Base-by-base conservation (phyloP, 2,329 filamentous ascomycete species). In the Neophaeococcomyces aloes region DNA sequence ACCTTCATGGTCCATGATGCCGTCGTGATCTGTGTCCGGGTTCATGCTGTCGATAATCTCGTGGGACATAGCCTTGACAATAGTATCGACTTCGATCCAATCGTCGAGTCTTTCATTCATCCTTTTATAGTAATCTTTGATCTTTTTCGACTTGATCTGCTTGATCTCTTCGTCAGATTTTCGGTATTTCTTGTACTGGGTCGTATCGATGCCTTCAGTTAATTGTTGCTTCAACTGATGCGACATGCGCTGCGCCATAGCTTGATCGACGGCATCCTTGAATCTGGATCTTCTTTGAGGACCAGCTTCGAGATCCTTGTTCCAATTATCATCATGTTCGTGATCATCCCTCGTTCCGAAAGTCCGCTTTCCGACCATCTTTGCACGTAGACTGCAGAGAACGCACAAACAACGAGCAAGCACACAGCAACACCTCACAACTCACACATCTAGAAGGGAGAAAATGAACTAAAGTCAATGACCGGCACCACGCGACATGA, bases 31-130 rank as follows among this genome's bases (percentile, higher is more conserved):
- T 1, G 69, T 62, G 42, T 78, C 75, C 1, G 75, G 75, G 47
- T 74, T 66, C 67, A 78, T 76, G 32, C 67, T 72, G 46, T 78
- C 75, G n/a, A 78, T 62, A 6, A 78, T 69, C 52, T 78, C 72
- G 53, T 76, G 74, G 8, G 74, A 70, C 30, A 78, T 64, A 18
- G 68, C 66, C 48, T 67, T 67, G 33, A 78, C 75, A 5, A 76
- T 63, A 29, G 71, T 68, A 56, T 78, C 74, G 27, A 78, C 72
- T 56, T 78, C 72, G 8, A 75, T 58, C 74, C 73, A 76, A 49
- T 76, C 73, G 48, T 77, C 71, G 8, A 78, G 55, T 1, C 67
- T 59, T 7, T 65, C 60, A 48, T 78, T 78, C 52, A 76, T 74
- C 11, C 62, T 61, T 48, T 72, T 63, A 57, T 78, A 78, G 53